A percentile compares a stretch with the other conserved stretches of the same genome.
Evolutionary conservation across 2,329 filamentous ascomycete species (phyloP).

Genomic region (Calonectria pseudoturangicola): DNA sequence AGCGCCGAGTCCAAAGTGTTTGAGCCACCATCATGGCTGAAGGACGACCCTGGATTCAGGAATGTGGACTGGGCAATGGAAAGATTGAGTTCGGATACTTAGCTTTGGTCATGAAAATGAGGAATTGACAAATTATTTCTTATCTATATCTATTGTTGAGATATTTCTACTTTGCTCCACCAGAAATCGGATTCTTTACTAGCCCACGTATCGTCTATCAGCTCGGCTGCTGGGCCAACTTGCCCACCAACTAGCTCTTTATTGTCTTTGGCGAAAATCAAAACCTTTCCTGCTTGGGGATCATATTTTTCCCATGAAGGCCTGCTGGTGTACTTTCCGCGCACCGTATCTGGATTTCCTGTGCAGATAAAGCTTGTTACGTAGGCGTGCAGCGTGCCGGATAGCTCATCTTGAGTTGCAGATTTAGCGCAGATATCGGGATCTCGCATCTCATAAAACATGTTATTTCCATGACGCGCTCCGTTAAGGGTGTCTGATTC

Average conservation of each 20-base stretch:
- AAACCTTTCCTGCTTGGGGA: constrained; percentile 53
- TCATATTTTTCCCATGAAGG: constrained; percentile 62
- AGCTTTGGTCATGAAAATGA: too few species aligned
- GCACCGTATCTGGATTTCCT: constrained; percentile 65
- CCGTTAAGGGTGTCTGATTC: constrained; percentile 64
- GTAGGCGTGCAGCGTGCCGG: constrained; percentile 67
- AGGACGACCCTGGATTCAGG: too few species aligned
- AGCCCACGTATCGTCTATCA: constrained; percentile 64
- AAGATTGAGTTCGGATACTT: too few species aligned
- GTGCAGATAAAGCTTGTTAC: constrained; percentile 68
- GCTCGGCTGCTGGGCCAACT: constrained; percentile 59
- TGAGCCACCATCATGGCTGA: too few species aligned
- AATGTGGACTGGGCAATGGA: too few species aligned
- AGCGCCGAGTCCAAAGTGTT: too few species aligned
- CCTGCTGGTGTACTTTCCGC: constrained; percentile 34
- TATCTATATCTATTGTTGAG: constrained; percentile 53
- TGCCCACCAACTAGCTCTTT: constrained; percentile 67
- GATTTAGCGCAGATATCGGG: constrained; percentile 59
- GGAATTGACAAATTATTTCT: too few species aligned
- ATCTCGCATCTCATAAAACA: constrained; percentile 67
- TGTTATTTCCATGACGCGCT: constrained; percentile 69
- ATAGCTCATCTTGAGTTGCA: constrained; percentile 62
- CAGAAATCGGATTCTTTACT: constrained; percentile 67
- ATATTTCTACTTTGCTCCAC: constrained; percentile 64
- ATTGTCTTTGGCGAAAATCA: constrained; percentile 68